Evolutionary conservation across 208 protist species (phyloP), one percentile per base, ranked within the genome.

Genomic region (Trypanosoma mega): DNA sequence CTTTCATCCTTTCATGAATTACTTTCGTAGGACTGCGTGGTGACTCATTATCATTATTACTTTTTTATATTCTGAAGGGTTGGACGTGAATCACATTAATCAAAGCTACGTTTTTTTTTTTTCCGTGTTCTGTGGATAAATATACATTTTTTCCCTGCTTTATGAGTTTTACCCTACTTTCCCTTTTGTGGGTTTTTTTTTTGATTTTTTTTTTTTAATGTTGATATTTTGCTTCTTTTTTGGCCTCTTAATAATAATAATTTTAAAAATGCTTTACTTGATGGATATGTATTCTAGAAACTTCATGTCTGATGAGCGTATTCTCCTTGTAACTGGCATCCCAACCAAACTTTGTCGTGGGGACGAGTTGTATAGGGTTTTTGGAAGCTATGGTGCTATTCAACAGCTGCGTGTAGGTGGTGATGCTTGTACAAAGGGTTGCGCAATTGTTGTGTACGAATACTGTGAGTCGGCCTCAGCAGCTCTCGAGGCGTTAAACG

Each of bases 381-480:
- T 94, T 74, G 80, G 84, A 39, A 72, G 74, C 41, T 94, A 89
- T 55, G 88, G 88, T 20, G 84, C 76, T 2, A 80, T 94, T 50
- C 88, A 88, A 52, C 85, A 94, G 61, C 70, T 94, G 20, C 78
- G 88, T 5, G 64, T 89, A 11, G 84, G 84, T 0, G 76, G 74
- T 45, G 78, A 80, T 49, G 66, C 62, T 7, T 72, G 84, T 18
- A 92, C 88, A 3, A 90, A 85, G 39, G 82, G 84, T 0, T 94
- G 82, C 58, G 83, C 79, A 41, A 90, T 94, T 73, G 78, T 94
- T 27, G 82, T 94, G 1, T 94, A 94, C 51, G 84, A 94, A 67
- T 74, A 82, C 14, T 94, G 88, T 55, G 88, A 94, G n/a, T 60
- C 82, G 2, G 84, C 88, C 2, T 68, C 70, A 43, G 68, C 73